These are phyloP conservation scores for Phytopythium litorale DNA, from an alignment of 352 stramenopile species.

Conservation along the genomic window DNA sequence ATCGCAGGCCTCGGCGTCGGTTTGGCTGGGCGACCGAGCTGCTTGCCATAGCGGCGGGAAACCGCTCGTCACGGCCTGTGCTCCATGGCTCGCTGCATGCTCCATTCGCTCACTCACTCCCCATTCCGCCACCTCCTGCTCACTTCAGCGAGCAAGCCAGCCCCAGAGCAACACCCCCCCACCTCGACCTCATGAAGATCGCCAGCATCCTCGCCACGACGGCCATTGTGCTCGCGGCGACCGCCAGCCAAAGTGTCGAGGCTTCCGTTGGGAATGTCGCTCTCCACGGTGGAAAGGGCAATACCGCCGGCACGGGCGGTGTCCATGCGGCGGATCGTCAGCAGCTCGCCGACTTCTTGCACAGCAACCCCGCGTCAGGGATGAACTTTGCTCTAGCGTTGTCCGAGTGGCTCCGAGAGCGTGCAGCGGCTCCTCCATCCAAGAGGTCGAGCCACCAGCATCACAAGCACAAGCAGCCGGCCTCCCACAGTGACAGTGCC, in stretches of 20 bases:
- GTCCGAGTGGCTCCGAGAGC: not conserved
- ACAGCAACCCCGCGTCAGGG: not conserved
- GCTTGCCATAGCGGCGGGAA: not conserved
- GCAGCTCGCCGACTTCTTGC: not conserved
- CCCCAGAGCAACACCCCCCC: not conserved
- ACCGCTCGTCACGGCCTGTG: not conserved
- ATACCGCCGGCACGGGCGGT: not conserved
- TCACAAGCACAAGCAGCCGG: not conserved
- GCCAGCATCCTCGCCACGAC: constrained; percentile 3
- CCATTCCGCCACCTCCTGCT: constrained; percentile 1
- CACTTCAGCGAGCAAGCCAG: not conserved
- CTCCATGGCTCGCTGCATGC: not conserved
- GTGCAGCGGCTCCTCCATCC: not conserved
- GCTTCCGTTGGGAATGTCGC: not conserved
- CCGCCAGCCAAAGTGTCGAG: constrained; percentile 1
- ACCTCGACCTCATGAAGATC: constrained; percentile 7
- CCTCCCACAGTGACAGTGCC: not conserved
- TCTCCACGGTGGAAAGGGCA: not conserved
- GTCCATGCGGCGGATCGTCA: not conserved
- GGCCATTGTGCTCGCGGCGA: constrained; percentile 7
- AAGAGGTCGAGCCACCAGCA: not conserved
- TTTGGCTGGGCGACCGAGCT: not conserved
- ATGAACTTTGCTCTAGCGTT: not conserved
- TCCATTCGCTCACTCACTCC: constrained; percentile 5
- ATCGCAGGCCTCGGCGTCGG: not conserved